Evolutionary conservation across 306 rosid genomes (phyloP).

Genomic region (Senna siamea): DNA sequence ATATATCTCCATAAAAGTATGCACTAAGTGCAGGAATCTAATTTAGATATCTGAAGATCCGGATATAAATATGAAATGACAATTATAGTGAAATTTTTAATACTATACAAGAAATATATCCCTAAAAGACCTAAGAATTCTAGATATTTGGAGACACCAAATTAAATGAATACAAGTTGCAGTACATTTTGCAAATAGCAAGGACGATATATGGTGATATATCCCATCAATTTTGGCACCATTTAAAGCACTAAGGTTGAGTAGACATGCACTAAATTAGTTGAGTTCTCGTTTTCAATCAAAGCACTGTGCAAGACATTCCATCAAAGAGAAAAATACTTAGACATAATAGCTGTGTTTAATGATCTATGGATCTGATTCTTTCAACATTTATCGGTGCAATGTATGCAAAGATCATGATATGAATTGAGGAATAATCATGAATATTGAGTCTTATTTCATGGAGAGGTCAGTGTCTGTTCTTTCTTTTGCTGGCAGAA

Average conservation of each 20-base stretch:
- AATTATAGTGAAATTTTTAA: no score
- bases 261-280: conserved; percentile 39
- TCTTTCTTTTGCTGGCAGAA: conserved; percentile 11
- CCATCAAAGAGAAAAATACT: background rate
- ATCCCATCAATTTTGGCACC: conserved; percentile 32
- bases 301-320: background rate
- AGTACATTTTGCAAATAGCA: background rate
- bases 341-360: background rate
- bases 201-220: conserved; percentile 12
- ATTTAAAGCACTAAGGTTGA: conserved; percentile 20
- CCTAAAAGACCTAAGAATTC: no score
- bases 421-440: no score
- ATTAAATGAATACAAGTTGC: conserved; percentile 2
- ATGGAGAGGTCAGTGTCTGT: background rate
- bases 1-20: no score
- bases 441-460: background rate
- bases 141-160: background rate
- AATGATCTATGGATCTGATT: background rate
- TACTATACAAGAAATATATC: no score
- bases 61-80: no score
- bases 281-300: conserved; percentile 15
- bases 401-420: no score
- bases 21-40: no score
- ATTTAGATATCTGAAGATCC: no score
- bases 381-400: background rate